These are phyloP conservation scores for Bolboschoenoplectus hybrid DNA, from an alignment of 202 grass and related monocot species.

Conservation along the genomic window DNA sequence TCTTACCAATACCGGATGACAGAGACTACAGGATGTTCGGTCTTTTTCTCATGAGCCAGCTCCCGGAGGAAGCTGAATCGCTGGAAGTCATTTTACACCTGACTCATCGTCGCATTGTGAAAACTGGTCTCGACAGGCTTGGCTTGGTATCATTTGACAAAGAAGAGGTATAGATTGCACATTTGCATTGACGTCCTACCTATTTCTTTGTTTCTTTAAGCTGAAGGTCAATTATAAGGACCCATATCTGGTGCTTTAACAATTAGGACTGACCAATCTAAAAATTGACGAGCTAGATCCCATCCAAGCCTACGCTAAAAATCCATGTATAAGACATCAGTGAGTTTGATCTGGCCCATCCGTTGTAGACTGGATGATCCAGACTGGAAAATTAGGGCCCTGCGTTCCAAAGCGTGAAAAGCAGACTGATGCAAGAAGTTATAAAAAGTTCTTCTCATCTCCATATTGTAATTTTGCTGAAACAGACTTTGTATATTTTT, in stretches of 20 bases:
- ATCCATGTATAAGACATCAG: background rate
- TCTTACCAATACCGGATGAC: conserved; percentile 74
- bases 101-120: conserved; percentile 70
- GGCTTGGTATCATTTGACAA: conserved; percentile 58
- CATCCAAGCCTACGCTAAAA: background rate
- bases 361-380: background rate
- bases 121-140: conserved; percentile 65
- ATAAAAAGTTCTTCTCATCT: background rate
- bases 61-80: conserved; percentile 80
- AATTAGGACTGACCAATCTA: background rate
- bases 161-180: conserved; percentile 56
- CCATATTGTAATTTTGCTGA: conserved; percentile 22
- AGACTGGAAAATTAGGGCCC: background rate
- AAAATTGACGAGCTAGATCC: background rate
- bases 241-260: conserved; percentile 8
- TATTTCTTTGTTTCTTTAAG: conserved; percentile 13
- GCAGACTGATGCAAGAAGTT: background rate
- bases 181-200: background rate
- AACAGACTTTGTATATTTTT: conserved; percentile 33
- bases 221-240: background rate
- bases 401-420: background rate
- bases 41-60: conserved; percentile 71
- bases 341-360: background rate
- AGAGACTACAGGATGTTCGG: conserved; percentile 90
- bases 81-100: conserved; percentile 88